These are phyloP conservation scores for Haplosporangium gracile DNA, from an alignment of 192 early-diverging fungal genomes.

Conservation along the genomic window DNA sequence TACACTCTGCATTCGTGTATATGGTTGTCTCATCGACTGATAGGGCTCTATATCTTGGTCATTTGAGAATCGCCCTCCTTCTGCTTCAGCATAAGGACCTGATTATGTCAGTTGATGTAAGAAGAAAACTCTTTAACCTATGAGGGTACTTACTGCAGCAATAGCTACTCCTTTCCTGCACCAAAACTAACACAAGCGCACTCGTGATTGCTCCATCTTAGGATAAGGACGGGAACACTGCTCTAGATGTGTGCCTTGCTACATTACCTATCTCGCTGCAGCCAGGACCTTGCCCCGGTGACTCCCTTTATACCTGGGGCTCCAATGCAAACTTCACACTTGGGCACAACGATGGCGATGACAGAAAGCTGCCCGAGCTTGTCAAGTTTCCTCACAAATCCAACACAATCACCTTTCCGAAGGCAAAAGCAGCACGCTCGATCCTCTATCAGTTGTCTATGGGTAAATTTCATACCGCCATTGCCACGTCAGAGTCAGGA, in stretches of 20 bases:
- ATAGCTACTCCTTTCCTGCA: not conserved
- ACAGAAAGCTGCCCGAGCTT: constrained; percentile 73
- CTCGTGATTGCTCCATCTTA: constrained; percentile 19
- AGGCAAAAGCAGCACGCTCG: constrained; percentile 30
- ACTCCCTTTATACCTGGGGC: constrained; percentile 80
- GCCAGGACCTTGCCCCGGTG: constrained; percentile 37
- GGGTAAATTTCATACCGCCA: constrained; percentile 78
- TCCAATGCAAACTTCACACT: constrained; percentile 77
- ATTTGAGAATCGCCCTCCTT: constrained; percentile 65
- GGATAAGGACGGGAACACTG: constrained; percentile 63
- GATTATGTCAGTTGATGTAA: constrained; percentile 65
- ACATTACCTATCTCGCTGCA: constrained; percentile 38
- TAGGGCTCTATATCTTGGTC: constrained; percentile 71
- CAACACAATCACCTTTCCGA: constrained; percentile 44
- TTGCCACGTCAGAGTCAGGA: constrained; percentile 62
- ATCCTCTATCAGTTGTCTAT: constrained; percentile 59
- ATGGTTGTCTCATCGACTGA: no score
- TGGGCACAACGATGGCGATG: constrained; percentile 75
- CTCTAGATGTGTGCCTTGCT: constrained; percentile 56
- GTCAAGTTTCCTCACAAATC: constrained; percentile 59
- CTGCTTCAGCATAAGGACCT: constrained; percentile 60
- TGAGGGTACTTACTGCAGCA: not conserved
- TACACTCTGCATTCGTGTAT: not conserved
- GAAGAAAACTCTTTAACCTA: not conserved
- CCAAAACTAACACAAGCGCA: not conserved